Conservation (phyloP, 2,329 filamentous ascomycete genomes). For the Fusarium kyushuense region DNA sequence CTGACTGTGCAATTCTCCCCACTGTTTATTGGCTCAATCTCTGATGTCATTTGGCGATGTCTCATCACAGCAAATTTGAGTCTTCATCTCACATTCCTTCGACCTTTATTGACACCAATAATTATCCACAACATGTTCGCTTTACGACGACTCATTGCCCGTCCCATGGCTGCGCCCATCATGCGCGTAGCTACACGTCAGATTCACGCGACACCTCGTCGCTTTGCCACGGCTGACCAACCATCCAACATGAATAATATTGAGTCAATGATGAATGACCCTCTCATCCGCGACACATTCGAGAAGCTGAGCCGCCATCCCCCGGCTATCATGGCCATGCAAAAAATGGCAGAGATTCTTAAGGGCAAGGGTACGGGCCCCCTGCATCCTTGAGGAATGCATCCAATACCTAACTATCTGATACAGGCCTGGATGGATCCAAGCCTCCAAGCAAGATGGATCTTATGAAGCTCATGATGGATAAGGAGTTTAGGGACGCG, state of each 20-base stretch:
- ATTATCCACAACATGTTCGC: conserved; percentile 29
- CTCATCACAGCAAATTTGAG: conserved; percentile 19
- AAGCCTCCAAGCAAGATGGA: conserved; percentile 43
- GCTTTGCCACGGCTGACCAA: conserved; percentile 27
- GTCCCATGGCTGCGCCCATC: background rate
- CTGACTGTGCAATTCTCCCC: background rate
- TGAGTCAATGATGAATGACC: conserved; percentile 42
- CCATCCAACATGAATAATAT: conserved; percentile 32
- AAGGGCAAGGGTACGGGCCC: conserved; percentile 29
- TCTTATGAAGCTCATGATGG: conserved; percentile 43
- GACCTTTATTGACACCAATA: background rate
- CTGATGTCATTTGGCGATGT: conserved; percentile 24
- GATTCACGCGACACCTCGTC: conserved; percentile 27
- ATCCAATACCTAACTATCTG: background rate
- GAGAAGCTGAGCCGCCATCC: conserved; percentile 41
- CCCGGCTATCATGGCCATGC: conserved; percentile 37
- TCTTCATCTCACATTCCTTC: background rate
- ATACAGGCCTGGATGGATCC: conserved; percentile 34
- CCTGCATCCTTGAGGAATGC: background rate
- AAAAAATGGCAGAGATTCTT: conserved; percentile 37
- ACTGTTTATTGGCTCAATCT: background rate
- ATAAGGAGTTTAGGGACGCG: conserved; percentile 42
- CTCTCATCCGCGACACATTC: conserved; percentile 35
- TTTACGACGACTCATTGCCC: conserved; percentile 22
- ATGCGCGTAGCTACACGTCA: conserved; percentile 30